Conservation (phyloP, 2,329 filamentous ascomycete species). For the Aureobasidium sp. region DNA sequence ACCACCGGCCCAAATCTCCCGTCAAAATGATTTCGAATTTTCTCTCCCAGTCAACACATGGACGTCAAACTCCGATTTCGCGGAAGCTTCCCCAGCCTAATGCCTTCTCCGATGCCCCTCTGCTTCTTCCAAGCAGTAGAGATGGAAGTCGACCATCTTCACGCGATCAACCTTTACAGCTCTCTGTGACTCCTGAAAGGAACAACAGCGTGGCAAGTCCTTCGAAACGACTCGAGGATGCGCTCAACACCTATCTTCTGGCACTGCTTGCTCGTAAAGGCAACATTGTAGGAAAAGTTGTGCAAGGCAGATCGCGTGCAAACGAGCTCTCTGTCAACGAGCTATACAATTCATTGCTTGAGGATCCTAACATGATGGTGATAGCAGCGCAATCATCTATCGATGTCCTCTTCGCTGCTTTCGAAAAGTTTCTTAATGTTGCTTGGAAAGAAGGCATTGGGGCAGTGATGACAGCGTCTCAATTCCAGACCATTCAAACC, state of each 20-base stretch:
- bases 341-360: constrained; percentile 79
- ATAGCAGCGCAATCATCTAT: constrained; percentile 66
- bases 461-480: constrained; percentile 65
- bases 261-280: constrained; percentile 79
- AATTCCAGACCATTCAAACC: constrained; percentile 67
- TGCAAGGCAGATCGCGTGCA: constrained; percentile 61
- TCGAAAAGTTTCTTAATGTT: constrained; percentile 84
- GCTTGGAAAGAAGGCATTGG: constrained; percentile 89
- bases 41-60: constrained; percentile 50
- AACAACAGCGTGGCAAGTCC: constrained; percentile 42
- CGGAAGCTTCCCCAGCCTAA: constrained; percentile 21
- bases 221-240: constrained; percentile 70
- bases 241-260: constrained; percentile 74
- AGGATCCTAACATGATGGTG: constrained; percentile 73
- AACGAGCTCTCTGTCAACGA: constrained; percentile 82
- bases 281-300: constrained; percentile 70
- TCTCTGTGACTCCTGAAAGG: neutral
- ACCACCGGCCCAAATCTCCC: constrained; percentile 70
- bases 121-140: constrained; percentile 31
- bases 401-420: constrained; percentile 82
- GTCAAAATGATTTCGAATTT: constrained; percentile 85
- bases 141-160: constrained; percentile 28
- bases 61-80: constrained; percentile 24
- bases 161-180: constrained; percentile 21
- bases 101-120: constrained; percentile 26